Evolutionary conservation across 768 basidiomycete species (phyloP), one percentile per base, ranked within the genome.

Genomic region (Saitozyma sp.): DNA sequence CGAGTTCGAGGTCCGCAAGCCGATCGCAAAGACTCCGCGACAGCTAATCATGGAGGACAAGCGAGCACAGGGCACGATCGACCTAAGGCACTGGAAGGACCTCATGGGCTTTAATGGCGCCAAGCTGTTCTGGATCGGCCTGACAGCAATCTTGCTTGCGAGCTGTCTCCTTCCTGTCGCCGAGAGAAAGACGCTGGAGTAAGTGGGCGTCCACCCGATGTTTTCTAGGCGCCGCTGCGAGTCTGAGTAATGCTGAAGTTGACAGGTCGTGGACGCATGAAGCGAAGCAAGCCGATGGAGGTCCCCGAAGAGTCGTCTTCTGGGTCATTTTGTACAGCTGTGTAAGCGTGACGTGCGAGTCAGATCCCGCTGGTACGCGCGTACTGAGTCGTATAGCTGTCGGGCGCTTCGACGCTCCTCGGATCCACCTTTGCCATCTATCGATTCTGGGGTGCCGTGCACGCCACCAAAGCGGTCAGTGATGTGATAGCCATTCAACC

Each of bases 31-130:
- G 50, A 72, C 73, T 6, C 73, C 73, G 0, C 53, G 50, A 46
- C 70, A 71, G 60, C 54, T 75, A 16, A 59, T 75, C 19, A 29
- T 70, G 29, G 73, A 75, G 13, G 73, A 75, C 52, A 29, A 60
- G 6, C 48, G 61, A 17, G 59, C 39, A 4, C 70, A 67, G 38
- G 70, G 70, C 1, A 17, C 14, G 8, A 62, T 68, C 17, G 68
- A 65, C 5, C 9, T 66, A 8, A 13, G 45, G 7, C 65, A 67
- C 41, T 75, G 74, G 74, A 49, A 54, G 10, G 59, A 70, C n/a
- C 62, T 75, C 17, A 20, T 67, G 17, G 41, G 10, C 13, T 52
- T 54, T 9, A 73, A 69, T 54, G 74, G 74, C 0, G 50, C 49
- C 1, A 39, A n/a, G 16, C 0, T 65, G 9, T 75, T 63, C 50